These are phyloP conservation scores for Tephrocybe sp. DNA, from an alignment of 768 basidiomycete genomes.

Conservation along the genomic window DNA sequence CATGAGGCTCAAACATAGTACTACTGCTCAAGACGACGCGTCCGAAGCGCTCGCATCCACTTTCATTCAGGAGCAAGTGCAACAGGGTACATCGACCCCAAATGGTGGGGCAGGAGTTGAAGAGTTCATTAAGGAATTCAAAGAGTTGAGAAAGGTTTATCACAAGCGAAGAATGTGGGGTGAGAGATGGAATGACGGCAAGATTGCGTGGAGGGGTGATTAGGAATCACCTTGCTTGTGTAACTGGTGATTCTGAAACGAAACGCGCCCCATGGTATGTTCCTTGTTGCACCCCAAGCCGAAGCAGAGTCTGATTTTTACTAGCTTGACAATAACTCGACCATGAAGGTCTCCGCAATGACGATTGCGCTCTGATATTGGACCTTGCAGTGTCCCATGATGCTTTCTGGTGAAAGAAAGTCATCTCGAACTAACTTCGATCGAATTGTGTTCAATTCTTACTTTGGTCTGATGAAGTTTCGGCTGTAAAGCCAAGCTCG, in stretches of 20 bases:
- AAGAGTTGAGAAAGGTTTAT: constrained; percentile 82
- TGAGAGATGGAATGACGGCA: constrained; percentile 80
- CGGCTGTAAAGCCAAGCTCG: too few species aligned
- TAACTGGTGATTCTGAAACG: neutral
- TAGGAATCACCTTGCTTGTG: constrained; percentile 18
- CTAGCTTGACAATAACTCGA: too few species aligned
- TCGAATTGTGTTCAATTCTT: too few species aligned
- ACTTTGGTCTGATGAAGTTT: too few species aligned
- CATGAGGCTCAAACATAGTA: constrained; percentile 83
- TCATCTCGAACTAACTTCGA: too few species aligned
- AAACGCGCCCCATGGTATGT: neutral
- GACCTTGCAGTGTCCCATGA: too few species aligned
- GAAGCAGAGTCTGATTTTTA: neutral
- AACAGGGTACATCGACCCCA: constrained; percentile 33
- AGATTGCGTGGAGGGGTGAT: constrained; percentile 83
- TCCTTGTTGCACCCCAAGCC: neutral
- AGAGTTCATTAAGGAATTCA: constrained; percentile 85
- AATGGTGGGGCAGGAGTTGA: constrained; percentile 63
- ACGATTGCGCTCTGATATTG: too few species aligned
- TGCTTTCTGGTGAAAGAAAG: too few species aligned
- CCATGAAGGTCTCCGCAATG: too few species aligned
- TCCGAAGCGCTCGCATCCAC: constrained; percentile 83
- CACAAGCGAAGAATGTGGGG: constrained; percentile 93
- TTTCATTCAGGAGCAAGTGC: constrained; percentile 64
- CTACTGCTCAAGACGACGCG: constrained; percentile 85